A percentile compares a stretch with the other conserved stretches of the same genome.
phyloP scores from a whole-genome alignment of 2,329 filamentous ascomycete genomes.

The Fusarium annulatum region DNA sequence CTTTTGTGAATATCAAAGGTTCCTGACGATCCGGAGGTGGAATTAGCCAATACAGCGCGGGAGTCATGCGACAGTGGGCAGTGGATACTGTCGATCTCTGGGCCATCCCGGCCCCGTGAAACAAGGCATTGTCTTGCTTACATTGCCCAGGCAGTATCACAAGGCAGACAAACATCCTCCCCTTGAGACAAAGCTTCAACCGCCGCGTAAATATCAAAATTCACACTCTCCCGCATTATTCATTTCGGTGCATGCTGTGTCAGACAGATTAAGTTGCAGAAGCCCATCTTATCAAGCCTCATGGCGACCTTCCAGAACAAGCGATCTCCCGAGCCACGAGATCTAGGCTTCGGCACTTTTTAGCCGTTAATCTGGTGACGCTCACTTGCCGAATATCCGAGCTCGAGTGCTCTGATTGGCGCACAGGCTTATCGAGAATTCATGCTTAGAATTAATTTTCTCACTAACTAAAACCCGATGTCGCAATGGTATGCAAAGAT shows the following conservation, averaged over 20 bases:
- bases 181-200: accelerated
- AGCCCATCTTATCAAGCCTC: not conserved
- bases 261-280: not conserved
- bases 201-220: accelerated
- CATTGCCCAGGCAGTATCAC: accelerated
- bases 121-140: not conserved
- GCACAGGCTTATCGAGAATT: not conserved
- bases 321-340: not conserved
- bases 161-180: too few species aligned
- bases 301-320: slow-evolving; percentile 3
- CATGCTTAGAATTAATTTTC: not conserved
- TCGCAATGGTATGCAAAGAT: not conserved
- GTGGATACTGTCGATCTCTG: not conserved
- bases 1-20: slow-evolving; percentile 13
- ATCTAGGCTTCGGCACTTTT: not conserved
- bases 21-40: not conserved
- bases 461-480: not conserved
- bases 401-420: not conserved
- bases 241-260: accelerated
- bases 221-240: accelerated
- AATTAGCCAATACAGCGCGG: not conserved
- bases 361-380: slow-evolving; percentile 5
- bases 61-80: not conserved
- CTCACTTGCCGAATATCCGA: slow-evolving; percentile 4
- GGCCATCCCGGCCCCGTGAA: not conserved